Evolutionary conservation across 768 basidiomycete genomes (phyloP), one percentile per base, ranked within the genome.

Genomic region (Mycena pura): DNA sequence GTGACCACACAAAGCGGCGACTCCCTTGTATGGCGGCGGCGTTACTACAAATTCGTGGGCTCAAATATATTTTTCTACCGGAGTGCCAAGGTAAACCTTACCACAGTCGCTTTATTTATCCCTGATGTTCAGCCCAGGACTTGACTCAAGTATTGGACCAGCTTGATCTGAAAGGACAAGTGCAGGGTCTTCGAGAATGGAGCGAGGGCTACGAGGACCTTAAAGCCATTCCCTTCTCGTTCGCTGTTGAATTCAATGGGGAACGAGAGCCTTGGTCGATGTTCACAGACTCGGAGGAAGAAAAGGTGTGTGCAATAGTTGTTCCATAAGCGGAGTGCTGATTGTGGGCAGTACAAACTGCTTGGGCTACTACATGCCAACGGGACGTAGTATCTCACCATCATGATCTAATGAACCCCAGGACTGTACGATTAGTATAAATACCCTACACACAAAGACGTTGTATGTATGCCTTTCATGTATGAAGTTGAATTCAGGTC

Each of bases 121-220:
- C 15, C 13, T 21, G 29, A 22, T 29, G 38, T 27, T 44, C 29
- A 29, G 24, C 53, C 8, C 54, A 84, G 83, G 81, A 84, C 52
- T 65, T 71, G 31, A 67, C 71, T 27, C 73, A 72, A 32, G 66
- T 73, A 10, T 52, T 82, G 54, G 82, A 83, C 32, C 70, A 80
- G 41, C 50, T 86, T n/a, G 71, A 80, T 34, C 71, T 90, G 39
- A 76, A 79, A 5, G 82, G 82, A 9, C 73, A 77, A 9, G 68
- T 87, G 15, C 73, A 71, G 43, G 82, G 73, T 9, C 63, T 89
- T 51, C 78, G 79, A 57, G 89, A 90, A 65, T 88, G 86, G 84
- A 78, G 83, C 55, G 85, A 90, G 55, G 88, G 88, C 6, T 88
- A 84, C 57, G 88, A 90, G 57, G 86, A 88, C 44, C 71, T 90